These are phyloP conservation scores for Pseudogymnoascus sp. DNA, from an alignment of 2,329 filamentous ascomycete genomes.

Conservation along the genomic window DNA sequence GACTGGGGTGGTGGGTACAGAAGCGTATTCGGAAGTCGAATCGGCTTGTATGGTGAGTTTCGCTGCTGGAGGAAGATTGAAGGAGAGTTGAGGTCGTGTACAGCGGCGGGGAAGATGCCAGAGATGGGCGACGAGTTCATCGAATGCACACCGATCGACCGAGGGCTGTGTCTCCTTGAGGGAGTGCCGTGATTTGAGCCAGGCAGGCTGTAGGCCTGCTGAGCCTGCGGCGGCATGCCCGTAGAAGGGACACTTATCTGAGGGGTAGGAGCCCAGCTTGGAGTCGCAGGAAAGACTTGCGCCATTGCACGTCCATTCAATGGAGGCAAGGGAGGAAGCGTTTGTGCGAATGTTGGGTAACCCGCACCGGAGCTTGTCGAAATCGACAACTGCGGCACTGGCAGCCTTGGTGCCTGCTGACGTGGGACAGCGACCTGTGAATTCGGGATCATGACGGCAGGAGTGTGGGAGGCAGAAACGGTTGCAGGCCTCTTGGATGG, in stretches of 20 bases:
- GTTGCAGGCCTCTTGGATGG: slow-evolving; percentile 39
- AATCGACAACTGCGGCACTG: slow-evolving; percentile 59
- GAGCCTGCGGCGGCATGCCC: slow-evolving; percentile 20
- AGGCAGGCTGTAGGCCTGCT: background rate
- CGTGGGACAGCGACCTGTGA: slow-evolving; percentile 16
- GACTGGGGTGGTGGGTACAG: slow-evolving; percentile 76
- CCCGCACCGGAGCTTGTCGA: slow-evolving; percentile 25
- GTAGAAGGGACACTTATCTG: slow-evolving; percentile 26
- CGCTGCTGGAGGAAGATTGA: slow-evolving; percentile 81
- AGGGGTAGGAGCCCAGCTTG: slow-evolving; percentile 39
- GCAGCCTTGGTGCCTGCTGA: slow-evolving; percentile 44
- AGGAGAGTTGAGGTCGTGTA: slow-evolving; percentile 55
- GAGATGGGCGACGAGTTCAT: slow-evolving; percentile 30
- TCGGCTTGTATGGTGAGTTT: slow-evolving; percentile 84
- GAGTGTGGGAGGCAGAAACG: slow-evolving; percentile 16
- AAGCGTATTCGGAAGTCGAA: slow-evolving; percentile 83
- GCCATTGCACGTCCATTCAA: slow-evolving; percentile 56
- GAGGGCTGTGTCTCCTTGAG: slow-evolving; percentile 26
- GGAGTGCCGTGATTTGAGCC: slow-evolving; percentile 25
- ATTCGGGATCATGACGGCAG: slow-evolving; percentile 12
- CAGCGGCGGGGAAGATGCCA: slow-evolving; percentile 34
- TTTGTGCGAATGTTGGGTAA: slow-evolving; percentile 19
- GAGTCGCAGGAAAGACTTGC: slow-evolving; percentile 56
- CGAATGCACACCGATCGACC: slow-evolving; percentile 26
- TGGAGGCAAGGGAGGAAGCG: slow-evolving; percentile 24